Conservation (phyloP, 2,329 filamentous ascomycete genomes). For the Penicillium sp. region DNA sequence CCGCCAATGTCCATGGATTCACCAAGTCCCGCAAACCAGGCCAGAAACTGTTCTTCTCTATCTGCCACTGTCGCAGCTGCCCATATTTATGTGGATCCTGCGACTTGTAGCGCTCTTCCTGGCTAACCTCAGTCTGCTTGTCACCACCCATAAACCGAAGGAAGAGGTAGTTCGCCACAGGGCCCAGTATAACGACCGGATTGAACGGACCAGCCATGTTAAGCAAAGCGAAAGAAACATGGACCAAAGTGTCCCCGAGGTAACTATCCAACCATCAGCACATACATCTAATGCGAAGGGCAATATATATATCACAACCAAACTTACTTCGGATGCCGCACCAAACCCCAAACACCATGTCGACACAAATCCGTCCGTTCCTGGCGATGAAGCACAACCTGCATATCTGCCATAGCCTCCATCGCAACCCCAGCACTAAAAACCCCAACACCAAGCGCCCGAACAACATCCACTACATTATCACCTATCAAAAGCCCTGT, state of each 20-base stretch:
- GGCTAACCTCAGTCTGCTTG: slow-evolving; percentile 53
- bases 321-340: slow-evolving; percentile 61
- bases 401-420: slow-evolving; percentile 57
- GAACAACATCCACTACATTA: slow-evolving; percentile 22
- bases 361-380: slow-evolving; percentile 47
- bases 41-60: slow-evolving; percentile 61
- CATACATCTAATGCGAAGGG: neutral
- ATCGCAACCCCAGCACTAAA: slow-evolving; percentile 57
- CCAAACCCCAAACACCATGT: slow-evolving; percentile 61
- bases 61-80: slow-evolving; percentile 53
- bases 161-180: slow-evolving; percentile 58
- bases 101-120: slow-evolving; percentile 53
- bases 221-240: slow-evolving; percentile 59
- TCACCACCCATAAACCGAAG: slow-evolving; percentile 58
- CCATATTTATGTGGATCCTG: slow-evolving; percentile 52
- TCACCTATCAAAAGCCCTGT: slow-evolving; percentile 34
- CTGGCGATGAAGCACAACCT: slow-evolving; percentile 53
- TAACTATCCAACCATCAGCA: slow-evolving; percentile 45
- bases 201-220: slow-evolving; percentile 56
- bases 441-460: slow-evolving; percentile 52
- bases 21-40: slow-evolving; percentile 49
- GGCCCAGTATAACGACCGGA: slow-evolving; percentile 55
- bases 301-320: neutral
- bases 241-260: slow-evolving; percentile 59
- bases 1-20: slow-evolving; percentile 58